These are phyloP conservation scores for Hapsidospora chrysogenum DNA, from an alignment of 495 filamentous ascomycete genomes.

Conservation along the genomic window DNA sequence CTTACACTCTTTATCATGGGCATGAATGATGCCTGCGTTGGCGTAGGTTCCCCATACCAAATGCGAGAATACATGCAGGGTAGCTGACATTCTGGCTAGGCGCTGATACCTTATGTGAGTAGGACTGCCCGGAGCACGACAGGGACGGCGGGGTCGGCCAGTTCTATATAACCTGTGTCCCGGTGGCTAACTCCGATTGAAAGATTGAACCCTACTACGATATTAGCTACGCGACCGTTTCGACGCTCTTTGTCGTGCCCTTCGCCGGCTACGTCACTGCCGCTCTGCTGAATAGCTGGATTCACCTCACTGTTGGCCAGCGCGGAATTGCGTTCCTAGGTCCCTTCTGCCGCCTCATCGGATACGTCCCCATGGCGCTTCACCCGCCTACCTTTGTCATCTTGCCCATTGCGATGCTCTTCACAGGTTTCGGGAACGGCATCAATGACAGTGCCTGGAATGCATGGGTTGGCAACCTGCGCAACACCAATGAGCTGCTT, in stretches of 20 bases:
- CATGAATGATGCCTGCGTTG: constrained; percentile 64
- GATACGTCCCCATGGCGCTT: constrained; percentile 50
- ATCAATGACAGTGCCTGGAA: constrained; percentile 61
- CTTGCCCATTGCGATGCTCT: constrained; percentile 42
- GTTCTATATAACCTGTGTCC: too few relatives aligned
- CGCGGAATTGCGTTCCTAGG: constrained; percentile 54
- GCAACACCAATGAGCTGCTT: constrained; percentile 50
- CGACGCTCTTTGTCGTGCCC: constrained; percentile 65
- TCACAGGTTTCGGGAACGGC: constrained; percentile 58
- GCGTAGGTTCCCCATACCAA: constrained; percentile 30
- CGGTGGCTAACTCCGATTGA: too few relatives aligned
- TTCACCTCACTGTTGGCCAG: constrained; percentile 45
- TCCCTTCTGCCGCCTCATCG: constrained; percentile 45
- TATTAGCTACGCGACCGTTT: constrained; percentile 62
- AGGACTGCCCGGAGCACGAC: too few relatives aligned
- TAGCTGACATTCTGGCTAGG: constrained; percentile 14
- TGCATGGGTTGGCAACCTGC: constrained; percentile 66
- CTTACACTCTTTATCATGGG: constrained; percentile 66
- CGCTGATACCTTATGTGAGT: constrained; percentile 43
- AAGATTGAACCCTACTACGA: constrained; percentile 50
- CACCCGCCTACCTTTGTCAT: constrained; percentile 64
- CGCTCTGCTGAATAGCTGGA: constrained; percentile 48
- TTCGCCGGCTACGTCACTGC: constrained; percentile 65
- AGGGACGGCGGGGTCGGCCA: too few relatives aligned
- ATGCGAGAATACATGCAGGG: too few relatives aligned